Percentiles rank a stretch among this genome's conserved stretches.
Conservation (phyloP, 495 filamentous ascomycete genomes). For the Aspergillus bertholletiae region DNA sequence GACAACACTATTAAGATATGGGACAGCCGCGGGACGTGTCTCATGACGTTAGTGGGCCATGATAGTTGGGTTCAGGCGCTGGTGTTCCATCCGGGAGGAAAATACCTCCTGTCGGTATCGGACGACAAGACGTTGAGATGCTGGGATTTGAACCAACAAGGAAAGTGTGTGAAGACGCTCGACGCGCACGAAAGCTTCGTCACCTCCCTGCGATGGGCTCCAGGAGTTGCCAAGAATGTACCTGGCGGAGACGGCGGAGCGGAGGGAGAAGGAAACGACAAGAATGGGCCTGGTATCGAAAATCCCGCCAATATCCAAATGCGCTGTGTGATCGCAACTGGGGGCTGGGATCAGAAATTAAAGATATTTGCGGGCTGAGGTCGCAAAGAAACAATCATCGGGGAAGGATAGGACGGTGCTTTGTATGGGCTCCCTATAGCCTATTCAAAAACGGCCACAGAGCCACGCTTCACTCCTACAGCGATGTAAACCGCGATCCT, state of each 20-base stretch:
- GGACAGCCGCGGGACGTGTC: constrained; percentile 81
- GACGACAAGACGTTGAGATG: constrained; percentile 91
- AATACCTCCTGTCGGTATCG: constrained; percentile 77
- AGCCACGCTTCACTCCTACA: too few species aligned
- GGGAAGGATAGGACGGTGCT: neutral
- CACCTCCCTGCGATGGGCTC: constrained; percentile 87
- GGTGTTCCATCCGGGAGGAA: constrained; percentile 89
- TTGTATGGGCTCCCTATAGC: too few species aligned
- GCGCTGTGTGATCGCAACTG: constrained; percentile 60
- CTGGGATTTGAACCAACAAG: constrained; percentile 91
- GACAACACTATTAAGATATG: constrained; percentile 90
- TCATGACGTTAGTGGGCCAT: constrained; percentile 84
- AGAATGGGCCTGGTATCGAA: constrained; percentile 12
- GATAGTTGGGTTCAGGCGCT: constrained; percentile 92
- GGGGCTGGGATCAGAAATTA: constrained; percentile 61
- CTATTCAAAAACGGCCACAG: too few species aligned
- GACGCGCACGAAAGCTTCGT: constrained; percentile 86
- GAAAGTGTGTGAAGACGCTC: constrained; percentile 80
- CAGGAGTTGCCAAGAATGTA: constrained; percentile 56
- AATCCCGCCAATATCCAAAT: constrained; percentile 40
- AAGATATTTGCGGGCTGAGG: constrained; percentile 51
- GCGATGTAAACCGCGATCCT: too few species aligned
- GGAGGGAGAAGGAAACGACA: neutral
- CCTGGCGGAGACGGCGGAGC: neutral
- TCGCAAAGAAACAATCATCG: neutral